Conservation (phyloP, 805 yeast genomes). For the Metschnikowia lochheadii region DNA sequence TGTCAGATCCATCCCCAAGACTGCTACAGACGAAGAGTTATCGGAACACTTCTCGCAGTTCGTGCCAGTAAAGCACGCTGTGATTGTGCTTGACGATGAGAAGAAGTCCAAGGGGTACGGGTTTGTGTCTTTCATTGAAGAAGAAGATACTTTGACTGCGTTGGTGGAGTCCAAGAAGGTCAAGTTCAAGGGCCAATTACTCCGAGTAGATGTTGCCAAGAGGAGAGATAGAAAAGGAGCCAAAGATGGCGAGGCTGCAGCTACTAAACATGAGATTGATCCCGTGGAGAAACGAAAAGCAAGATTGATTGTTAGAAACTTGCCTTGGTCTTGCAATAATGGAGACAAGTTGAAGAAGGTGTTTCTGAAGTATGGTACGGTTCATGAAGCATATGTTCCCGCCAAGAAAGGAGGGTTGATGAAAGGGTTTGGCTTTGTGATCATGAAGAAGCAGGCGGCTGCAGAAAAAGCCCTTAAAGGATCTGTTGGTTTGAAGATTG, state of each 20-base stretch:
- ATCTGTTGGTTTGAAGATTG: constrained; percentile 69
- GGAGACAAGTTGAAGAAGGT: constrained; percentile 65
- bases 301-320: constrained; percentile 80
- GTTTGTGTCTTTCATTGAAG: constrained; percentile 81
- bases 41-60: constrained; percentile 84
- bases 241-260: constrained; percentile 10
- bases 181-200: constrained; percentile 60
- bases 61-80: constrained; percentile 94
- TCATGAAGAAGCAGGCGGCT: constrained; percentile 72
- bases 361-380: constrained; percentile 78
- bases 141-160: constrained; percentile 81
- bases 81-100: constrained; percentile 74
- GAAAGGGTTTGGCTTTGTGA: constrained; percentile 93
- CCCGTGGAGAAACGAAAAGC: constrained; percentile 76
- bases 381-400: constrained; percentile 85
- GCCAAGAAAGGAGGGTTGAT: constrained; percentile 81
- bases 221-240: constrained; percentile 73
- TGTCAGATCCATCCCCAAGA: constrained; percentile 78
- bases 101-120: constrained; percentile 91
- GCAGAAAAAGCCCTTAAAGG: constrained; percentile 82
- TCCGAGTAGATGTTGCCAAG: constrained; percentile 84
- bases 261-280: constrained; percentile 22
- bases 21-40: constrained; percentile 76
- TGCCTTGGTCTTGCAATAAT: constrained; percentile 93
- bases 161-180: constrained; percentile 59